phyloP scores from a whole-genome alignment of 2,329 filamentous ascomycete genomes.

The Ophiostoma sp. region DNA sequence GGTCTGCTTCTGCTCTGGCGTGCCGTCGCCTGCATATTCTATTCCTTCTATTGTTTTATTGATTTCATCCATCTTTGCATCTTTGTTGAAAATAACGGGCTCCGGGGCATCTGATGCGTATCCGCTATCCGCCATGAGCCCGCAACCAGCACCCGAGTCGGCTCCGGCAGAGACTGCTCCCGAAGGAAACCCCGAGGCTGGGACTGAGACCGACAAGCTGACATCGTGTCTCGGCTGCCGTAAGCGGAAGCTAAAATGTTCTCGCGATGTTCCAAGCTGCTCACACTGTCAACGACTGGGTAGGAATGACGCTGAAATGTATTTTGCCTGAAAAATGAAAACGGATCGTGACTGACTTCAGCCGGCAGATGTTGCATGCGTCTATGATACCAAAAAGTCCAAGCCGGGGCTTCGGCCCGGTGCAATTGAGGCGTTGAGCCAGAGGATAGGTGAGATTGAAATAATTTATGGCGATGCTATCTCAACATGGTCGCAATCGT shows the following conservation, averaged over 20 bases:
- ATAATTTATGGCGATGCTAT: background rate
- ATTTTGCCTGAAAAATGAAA: background rate
- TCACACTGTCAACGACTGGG: conserved; percentile 24
- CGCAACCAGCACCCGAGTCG: background rate
- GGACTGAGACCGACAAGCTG: conserved; percentile 7
- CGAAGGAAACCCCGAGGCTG: conserved; percentile 8
- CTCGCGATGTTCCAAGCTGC: conserved; percentile 25
- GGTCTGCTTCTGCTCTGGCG: background rate
- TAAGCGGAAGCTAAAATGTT: conserved; percentile 27
- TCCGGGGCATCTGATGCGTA: background rate
- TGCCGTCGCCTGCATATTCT: background rate
- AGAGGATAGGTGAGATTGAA: conserved; percentile 20
- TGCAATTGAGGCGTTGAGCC: conserved; percentile 26
- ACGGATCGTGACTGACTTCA: background rate
- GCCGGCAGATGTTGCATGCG: conserved; percentile 18
- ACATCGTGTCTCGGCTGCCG: conserved; percentile 25
- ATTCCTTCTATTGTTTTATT: background rate
- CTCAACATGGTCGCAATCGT: background rate
- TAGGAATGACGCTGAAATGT: background rate
- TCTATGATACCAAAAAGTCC: conserved; percentile 22
- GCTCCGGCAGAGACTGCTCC: background rate
- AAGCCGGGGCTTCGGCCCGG: conserved; percentile 28
- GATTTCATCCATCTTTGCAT: background rate
- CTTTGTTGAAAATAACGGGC: background rate
- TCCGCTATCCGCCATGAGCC: background rate